Evolutionary conservation across 129 eudicot genomes (phyloP).

Genomic region (Escallonia herrerae): DNA sequence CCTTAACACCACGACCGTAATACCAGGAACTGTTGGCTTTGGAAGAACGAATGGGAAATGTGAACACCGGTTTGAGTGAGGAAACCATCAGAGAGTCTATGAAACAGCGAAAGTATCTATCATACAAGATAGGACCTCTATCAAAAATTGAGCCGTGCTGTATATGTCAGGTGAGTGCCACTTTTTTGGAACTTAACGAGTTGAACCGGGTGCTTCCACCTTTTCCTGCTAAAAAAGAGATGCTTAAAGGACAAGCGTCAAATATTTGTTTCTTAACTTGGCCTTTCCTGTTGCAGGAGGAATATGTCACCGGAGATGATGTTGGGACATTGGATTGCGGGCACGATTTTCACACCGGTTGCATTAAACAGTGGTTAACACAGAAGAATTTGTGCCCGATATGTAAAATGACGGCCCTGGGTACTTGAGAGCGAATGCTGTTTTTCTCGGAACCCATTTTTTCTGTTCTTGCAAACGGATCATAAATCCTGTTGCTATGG

Average conservation of each 20-base stretch:
- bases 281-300: conserved; percentile 54
- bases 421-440: conserved; percentile 18
- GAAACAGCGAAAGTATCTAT: conserved; percentile 41
- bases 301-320: conserved; percentile 54
- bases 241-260: background rate
- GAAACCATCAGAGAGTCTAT: conserved; percentile 40
- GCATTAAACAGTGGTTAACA: conserved; percentile 78
- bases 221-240: no score
- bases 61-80: conserved; percentile 68
- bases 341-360: conserved; percentile 76
- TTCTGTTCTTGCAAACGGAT: background rate
- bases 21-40: conserved; percentile 69
- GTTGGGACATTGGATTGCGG: conserved; percentile 78
- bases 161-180: conserved; percentile 58
- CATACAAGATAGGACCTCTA: conserved; percentile 26
- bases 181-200: background rate
- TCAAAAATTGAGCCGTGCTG: conserved; percentile 45
- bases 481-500: background rate
- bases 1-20: background rate
- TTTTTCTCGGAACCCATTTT: no score
- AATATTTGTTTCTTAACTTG: background rate
- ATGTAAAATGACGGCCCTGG: conserved; percentile 74
- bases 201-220: no score
- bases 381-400: conserved; percentile 88
- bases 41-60: conserved; percentile 76